Conservation (phyloP, 768 basidiomycete genomes). For the Lactarius hengduanensis region DNA sequence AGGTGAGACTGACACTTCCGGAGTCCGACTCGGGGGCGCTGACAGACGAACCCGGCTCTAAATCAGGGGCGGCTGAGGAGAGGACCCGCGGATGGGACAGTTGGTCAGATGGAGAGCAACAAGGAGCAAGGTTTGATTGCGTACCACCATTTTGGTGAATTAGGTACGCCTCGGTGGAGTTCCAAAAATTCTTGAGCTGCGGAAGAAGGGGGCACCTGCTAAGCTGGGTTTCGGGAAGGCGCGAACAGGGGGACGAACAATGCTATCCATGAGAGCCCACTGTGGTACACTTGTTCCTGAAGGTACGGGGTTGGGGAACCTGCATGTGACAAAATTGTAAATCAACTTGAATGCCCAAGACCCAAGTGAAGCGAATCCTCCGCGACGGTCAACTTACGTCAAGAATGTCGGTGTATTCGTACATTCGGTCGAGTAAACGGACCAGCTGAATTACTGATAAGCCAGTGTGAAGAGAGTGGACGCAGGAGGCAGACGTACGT, state of each 20-base stretch:
- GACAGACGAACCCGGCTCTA: no score
- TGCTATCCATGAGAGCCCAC: constrained; percentile 1
- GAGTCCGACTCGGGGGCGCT: no score
- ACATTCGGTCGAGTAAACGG: not conserved
- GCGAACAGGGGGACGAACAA: not conserved
- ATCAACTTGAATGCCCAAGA: not conserved
- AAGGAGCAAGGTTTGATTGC: not conserved
- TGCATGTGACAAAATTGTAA: not conserved
- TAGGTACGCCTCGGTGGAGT: not conserved
- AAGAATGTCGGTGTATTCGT: not conserved
- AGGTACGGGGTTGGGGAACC: constrained; percentile 15
- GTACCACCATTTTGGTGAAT: not conserved
- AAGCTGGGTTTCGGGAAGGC: not conserved
- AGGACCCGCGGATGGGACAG: no score
- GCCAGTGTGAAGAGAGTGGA: no score
- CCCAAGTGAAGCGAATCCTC: no score
- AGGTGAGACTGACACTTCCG: not conserved
- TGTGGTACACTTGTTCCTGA: not conserved
- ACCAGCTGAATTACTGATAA: not conserved
- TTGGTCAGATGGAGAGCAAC: no score
- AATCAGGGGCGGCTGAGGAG: no score
- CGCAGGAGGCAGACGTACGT: no score
- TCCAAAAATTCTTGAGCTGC: not conserved
- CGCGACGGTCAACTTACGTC: not conserved
- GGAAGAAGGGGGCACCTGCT: not conserved